These are phyloP conservation scores for Pelargonium citronellum DNA, from an alignment of 441 rosid species.

Conservation along the genomic window DNA sequence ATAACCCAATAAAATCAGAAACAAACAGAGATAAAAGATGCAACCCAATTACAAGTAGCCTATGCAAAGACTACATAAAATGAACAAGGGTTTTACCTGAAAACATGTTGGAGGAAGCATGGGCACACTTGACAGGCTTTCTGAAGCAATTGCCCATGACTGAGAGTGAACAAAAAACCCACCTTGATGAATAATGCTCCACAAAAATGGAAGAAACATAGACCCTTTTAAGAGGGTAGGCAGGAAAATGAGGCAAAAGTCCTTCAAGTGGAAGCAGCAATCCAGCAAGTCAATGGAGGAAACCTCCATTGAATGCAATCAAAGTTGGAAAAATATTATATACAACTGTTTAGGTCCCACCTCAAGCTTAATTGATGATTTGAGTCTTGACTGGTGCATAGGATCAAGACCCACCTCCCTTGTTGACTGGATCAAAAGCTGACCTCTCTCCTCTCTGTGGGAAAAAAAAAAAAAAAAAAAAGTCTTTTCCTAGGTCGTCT, in stretches of 20 bases:
- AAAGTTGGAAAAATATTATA: not conserved
- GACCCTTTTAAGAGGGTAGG: conserved; percentile 4
- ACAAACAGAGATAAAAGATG: not conserved
- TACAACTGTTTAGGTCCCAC: not conserved
- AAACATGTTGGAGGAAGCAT: conserved; percentile 39
- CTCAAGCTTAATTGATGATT: not conserved
- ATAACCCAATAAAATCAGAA: too few relatives aligned
- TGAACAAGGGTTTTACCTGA: conserved; percentile 27
- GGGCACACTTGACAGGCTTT: conserved; percentile 46
- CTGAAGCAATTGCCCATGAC: conserved; percentile 48
- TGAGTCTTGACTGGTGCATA: not conserved
- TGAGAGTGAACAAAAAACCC: not conserved
- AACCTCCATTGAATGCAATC: conserved; percentile 9
- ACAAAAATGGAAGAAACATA: not conserved
- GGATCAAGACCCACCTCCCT: not conserved
- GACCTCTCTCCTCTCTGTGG: not conserved
- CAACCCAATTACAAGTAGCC: not conserved
- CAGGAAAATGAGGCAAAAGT: not conserved
- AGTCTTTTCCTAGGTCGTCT: too few relatives aligned
- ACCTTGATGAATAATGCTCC: not conserved
- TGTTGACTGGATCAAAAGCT: not conserved
- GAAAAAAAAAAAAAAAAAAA: too few relatives aligned
- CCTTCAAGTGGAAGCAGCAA: not conserved
- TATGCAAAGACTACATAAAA: not conserved
- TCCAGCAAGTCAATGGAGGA: not conserved